Evolutionary conservation across 1,284 basidiomycete species (phyloP).

Genomic region (Sporisorium exsertum): DNA sequence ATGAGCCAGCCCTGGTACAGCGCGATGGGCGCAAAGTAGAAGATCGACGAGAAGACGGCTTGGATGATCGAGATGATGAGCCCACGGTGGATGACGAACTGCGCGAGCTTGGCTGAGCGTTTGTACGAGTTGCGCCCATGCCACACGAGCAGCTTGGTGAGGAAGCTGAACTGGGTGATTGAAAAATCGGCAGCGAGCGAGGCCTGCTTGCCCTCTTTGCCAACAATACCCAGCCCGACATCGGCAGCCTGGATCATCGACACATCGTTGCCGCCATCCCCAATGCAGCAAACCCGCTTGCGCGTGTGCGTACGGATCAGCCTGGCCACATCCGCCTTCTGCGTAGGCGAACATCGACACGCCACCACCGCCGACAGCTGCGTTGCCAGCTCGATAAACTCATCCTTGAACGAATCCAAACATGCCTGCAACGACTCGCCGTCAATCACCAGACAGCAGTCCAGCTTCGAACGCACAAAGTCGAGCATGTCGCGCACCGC

Average conservation of each 20-base stretch:
- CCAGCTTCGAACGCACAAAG: slow-evolving; percentile 91
- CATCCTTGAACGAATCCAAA: slow-evolving; percentile 86
- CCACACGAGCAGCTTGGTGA: slow-evolving; percentile 95
- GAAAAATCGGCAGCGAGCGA: slow-evolving; percentile 98
- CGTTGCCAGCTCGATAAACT: slow-evolving; percentile 95
- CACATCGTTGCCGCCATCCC: slow-evolving; percentile 93
- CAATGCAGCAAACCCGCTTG: slow-evolving; percentile 97
- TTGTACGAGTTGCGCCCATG: slow-evolving; percentile 98
- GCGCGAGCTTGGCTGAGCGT: slow-evolving; percentile 94
- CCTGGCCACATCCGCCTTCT: slow-evolving; percentile 96
- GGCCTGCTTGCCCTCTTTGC: slow-evolving; percentile 98
- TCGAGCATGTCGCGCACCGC: slow-evolving; percentile 90
- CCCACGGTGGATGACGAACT: slow-evolving; percentile 95
- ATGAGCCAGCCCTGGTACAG: slow-evolving; percentile 98
- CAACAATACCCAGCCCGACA: slow-evolving; percentile 95
- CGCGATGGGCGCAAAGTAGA: slow-evolving; percentile 98
- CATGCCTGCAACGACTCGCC: slow-evolving; percentile 97
- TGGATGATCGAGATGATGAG: slow-evolving; percentile 95
- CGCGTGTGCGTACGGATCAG: slow-evolving; percentile 89
- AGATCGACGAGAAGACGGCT: slow-evolving; percentile 91
- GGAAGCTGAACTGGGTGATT: slow-evolving; percentile 92
- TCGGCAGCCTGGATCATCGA: slow-evolving; percentile 96
- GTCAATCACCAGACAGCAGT: slow-evolving; percentile 98
- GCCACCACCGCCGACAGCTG: slow-evolving; percentile 96
- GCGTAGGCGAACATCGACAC: slow-evolving; percentile 96